Evolutionary conservation across 768 basidiomycete species (phyloP).

Genomic region (Pleurotus citrinopileatus): DNA sequence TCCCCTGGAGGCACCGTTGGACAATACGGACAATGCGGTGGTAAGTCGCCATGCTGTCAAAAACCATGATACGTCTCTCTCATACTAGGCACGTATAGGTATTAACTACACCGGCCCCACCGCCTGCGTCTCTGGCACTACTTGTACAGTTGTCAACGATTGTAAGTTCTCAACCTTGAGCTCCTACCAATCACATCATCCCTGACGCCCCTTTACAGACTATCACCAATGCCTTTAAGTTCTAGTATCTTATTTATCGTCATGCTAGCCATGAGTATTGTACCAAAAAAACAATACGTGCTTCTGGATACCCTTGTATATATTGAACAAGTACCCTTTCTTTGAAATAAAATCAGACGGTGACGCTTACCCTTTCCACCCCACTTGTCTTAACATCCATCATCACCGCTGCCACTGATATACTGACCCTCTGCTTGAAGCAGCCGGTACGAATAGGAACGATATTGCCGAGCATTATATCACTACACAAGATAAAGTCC

Average conservation of each 20-base stretch:
- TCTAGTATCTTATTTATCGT: background rate
- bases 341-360: too few relatives aligned
- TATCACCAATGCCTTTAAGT: slow-evolving; percentile 5
- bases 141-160: slow-evolving; percentile 37
- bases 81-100: background rate
- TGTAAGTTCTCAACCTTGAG: slow-evolving; percentile 23
- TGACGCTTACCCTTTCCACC: too few relatives aligned
- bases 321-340: too few relatives aligned
- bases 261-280: background rate
- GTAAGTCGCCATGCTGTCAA: background rate
- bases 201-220: background rate
- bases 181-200: background rate
- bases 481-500: too few relatives aligned
- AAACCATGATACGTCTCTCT: background rate
- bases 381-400: too few relatives aligned
- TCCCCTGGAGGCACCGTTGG: background rate
- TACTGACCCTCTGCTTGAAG: too few relatives aligned
- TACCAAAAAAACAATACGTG: too few relatives aligned
- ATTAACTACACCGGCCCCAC: slow-evolving; percentile 26
- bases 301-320: too few relatives aligned
- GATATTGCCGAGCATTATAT: too few relatives aligned
- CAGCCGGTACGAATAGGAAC: too few relatives aligned
- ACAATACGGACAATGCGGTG: slow-evolving; percentile 7
- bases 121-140: slow-evolving; percentile 33
- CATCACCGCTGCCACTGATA: too few relatives aligned